These are phyloP conservation scores for Tetrapisispora pingtungensis DNA, from an alignment of 805 yeast genomes.

Conservation along the genomic window DNA sequence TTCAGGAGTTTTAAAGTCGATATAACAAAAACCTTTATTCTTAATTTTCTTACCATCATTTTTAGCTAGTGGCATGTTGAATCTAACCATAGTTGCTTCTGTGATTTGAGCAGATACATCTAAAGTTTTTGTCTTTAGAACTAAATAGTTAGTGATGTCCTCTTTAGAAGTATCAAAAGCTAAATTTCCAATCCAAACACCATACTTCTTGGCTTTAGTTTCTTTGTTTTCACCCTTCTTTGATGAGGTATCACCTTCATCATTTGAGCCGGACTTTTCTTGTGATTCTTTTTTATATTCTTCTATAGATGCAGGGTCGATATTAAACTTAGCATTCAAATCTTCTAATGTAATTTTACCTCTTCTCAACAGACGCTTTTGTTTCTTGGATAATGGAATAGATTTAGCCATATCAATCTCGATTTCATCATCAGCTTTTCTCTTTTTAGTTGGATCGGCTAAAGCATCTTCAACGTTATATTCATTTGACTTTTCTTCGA, in stretches of 20 bases:
- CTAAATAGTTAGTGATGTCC: constrained; percentile 56
- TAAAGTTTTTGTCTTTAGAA: constrained; percentile 42
- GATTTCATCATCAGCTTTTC: constrained; percentile 41
- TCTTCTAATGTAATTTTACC: constrained; percentile 57
- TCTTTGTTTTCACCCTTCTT: constrained; percentile 21
- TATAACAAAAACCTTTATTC: constrained; percentile 75
- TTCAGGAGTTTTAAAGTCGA: constrained; percentile 57
- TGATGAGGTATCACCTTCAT: constrained; percentile 25
- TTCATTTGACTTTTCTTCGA: constrained; percentile 19
- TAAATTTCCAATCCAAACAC: constrained; percentile 93
- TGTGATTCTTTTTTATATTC: constrained; percentile 33
- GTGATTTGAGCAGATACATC: constrained; percentile 33
- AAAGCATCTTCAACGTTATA: constrained; percentile 27
- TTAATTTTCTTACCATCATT: constrained; percentile 50
- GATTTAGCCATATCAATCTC: constrained; percentile 61
- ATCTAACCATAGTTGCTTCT: constrained; percentile 56
- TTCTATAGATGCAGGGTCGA: constrained; percentile 29
- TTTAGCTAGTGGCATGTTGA: constrained; percentile 64
- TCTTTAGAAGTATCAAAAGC: constrained; percentile 75
- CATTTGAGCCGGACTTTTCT: constrained; percentile 29
- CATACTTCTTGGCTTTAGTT: constrained; percentile 38
- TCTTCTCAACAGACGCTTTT: constrained; percentile 73
- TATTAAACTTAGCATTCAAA: constrained; percentile 34
- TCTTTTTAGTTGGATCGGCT: constrained; percentile 29
- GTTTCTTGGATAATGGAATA: constrained; percentile 84